Evolutionary conservation across 345 rosid genomes (phyloP), one percentile per base, ranked within the genome.

Genomic region (Populus ilicifolia): DNA sequence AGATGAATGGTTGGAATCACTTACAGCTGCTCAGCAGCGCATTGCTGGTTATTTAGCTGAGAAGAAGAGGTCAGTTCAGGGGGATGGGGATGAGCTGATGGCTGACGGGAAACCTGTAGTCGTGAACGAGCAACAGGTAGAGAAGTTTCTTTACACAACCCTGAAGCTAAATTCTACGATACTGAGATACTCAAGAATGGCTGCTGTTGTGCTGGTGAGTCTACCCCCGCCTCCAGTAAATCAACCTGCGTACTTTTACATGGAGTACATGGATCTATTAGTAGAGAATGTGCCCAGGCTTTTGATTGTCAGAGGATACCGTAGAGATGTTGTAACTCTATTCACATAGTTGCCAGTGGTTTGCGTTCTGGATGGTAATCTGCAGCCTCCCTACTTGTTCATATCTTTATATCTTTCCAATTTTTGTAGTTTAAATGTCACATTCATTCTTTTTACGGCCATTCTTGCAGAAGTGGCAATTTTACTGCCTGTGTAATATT

Each of bases 231-330:
- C 96, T 1, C 93, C 99, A 0, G 10, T 83, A 74, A 84, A 83
- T 88, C 97, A 96, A 70, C 98, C 98, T 0, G 91, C 94, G 1
- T 96, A 92, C 87, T 94, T 93, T 83, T 96, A 96, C 84, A 96
- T 96, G 99, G 99, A 96, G 73, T 96, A 94, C 84, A 90, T 96
- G 99, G 99, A 96, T 85, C 82, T 94, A 78, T 87, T 96, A 86
- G 98, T 94, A 63, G 97, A 94, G 86, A 96, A 96, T 80, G 92
- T 96, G 30, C 97, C 94, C 0, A 90, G 99, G 83, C 90, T 96
- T 79, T 85, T 96, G 86, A 94, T 96, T 41, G 99, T 96, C 10
- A 91, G 99, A 91, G 99, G 99, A 36, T 94, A 96, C 80, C 95
- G 97, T 70, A 90, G 90, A 86, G 99, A 96, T 84, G 98, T 94